phyloP scores from a whole-genome alignment of 768 basidiomycete species.

The Mycena pura region DNA sequence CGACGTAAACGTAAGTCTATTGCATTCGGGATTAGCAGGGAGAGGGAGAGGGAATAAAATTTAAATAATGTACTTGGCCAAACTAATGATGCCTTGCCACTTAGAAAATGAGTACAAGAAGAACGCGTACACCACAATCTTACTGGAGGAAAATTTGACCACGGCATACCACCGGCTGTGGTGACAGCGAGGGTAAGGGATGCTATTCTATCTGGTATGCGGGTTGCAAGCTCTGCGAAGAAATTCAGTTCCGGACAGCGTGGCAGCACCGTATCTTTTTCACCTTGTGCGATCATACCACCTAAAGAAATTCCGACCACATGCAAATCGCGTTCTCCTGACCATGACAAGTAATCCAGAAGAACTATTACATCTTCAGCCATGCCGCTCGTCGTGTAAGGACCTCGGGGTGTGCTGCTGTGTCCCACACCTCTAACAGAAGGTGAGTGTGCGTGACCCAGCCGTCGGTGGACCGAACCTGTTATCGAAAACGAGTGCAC shows the following conservation, averaged over 20 bases:
- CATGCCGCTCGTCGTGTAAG: conserved; percentile 84
- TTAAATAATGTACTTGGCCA: conserved; percentile 42
- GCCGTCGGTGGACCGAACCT: conserved; percentile 22
- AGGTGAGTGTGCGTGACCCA: background rate
- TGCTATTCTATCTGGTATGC: conserved; percentile 69
- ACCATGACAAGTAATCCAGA: conserved; percentile 79
- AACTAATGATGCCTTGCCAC: conserved; percentile 46
- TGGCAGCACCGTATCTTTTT: background rate
- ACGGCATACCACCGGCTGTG: conserved; percentile 64
- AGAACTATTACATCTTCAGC: conserved; percentile 74
- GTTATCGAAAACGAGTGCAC: conserved; percentile 82
- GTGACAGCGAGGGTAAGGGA: conserved; percentile 76
- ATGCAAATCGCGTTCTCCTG: conserved; percentile 61
- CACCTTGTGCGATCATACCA: conserved; percentile 86
- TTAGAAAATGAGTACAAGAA: conserved; percentile 25
- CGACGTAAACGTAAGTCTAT: conserved; percentile 46
- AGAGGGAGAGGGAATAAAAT: too few relatives aligned
- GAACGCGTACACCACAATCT: background rate
- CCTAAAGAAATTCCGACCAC: conserved; percentile 80
- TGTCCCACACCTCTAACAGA: conserved; percentile 71
- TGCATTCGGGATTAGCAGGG: too few relatives aligned
- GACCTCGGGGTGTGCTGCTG: conserved; percentile 72
- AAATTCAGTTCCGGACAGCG: background rate
- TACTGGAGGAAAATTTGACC: conserved; percentile 71
- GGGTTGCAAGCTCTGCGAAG: conserved; percentile 65